Evolutionary conservation across 2,329 filamentous ascomycete species (phyloP).

Genomic region (Stylonectria norvegica): DNA sequence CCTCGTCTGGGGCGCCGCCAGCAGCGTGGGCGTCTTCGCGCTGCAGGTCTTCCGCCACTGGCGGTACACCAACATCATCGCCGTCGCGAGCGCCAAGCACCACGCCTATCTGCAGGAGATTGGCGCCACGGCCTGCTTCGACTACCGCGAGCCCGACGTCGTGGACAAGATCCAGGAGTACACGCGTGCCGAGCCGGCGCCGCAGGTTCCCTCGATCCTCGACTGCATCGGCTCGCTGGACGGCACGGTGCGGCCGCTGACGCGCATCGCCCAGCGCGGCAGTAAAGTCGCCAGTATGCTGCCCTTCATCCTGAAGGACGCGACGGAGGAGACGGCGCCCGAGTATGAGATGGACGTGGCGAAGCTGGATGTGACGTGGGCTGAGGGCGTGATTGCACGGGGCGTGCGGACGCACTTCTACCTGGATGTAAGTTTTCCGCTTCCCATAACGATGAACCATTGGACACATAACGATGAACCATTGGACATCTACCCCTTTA

Average conservation of each 20-base stretch:
- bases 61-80: conserved; percentile 50
- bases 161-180: conserved; percentile 34
- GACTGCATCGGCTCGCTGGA: conserved; percentile 54
- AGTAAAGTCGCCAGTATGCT: conserved; percentile 56
- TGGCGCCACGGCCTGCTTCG: conserved; percentile 46
- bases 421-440: conserved; percentile 18
- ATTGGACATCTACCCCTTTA: too few species aligned
- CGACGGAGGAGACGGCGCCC: conserved; percentile 44
- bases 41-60: conserved; percentile 51
- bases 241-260: conserved; percentile 47
- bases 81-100: conserved; percentile 44
- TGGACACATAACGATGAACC: too few species aligned
- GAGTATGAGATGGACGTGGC: conserved; percentile 53
- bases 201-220: conserved; percentile 43
- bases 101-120: conserved; percentile 41
- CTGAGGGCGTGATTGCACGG: conserved; percentile 46
- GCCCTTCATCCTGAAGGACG: conserved; percentile 55
- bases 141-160: conserved; percentile 41
- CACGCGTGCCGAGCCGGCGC: conserved; percentile 4
- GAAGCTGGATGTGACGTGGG: conserved; percentile 43
- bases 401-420: conserved; percentile 46
- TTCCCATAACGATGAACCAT: too few species aligned
- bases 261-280: conserved; percentile 46
- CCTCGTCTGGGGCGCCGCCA: conserved; percentile 49
- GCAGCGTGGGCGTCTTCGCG: conserved; percentile 49